phyloP scores from a whole-genome alignment of 2,329 filamentous ascomycete species.

The Trichoderma koningiopsis region DNA sequence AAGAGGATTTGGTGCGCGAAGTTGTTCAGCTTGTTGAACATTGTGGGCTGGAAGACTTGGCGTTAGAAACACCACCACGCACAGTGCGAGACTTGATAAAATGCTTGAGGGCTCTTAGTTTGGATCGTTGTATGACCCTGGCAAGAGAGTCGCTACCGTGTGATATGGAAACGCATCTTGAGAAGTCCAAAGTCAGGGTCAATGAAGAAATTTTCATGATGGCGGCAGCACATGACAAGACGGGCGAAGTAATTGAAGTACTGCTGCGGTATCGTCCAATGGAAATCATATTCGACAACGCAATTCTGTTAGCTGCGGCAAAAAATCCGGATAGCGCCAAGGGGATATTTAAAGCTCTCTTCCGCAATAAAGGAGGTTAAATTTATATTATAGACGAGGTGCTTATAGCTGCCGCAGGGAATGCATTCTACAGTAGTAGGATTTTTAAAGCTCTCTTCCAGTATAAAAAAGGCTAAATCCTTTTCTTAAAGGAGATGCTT shows the following conservation, averaged over 20 bases:
- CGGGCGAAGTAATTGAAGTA: not conserved
- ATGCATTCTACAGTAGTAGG: too few species aligned
- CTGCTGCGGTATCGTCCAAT: not conserved
- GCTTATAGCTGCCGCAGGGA: not conserved
- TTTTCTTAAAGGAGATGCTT: too few species aligned
- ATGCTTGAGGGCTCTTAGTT: not conserved
- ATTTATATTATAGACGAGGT: not conserved
- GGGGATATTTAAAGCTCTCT: not conserved
- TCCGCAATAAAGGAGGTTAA: rapidly evolving
- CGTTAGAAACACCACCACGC: rapidly evolving
- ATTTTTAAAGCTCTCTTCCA: too few species aligned
- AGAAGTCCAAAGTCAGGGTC: too few species aligned
- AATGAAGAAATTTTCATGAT: not conserved
- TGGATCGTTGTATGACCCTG: not conserved
- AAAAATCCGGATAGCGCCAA: not conserved
- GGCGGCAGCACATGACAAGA: not conserved
- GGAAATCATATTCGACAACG: not conserved
- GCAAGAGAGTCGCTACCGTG: not conserved
- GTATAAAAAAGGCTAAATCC: too few species aligned
- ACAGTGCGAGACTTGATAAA: not conserved
- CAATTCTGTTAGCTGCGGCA: not conserved
- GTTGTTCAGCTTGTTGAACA: not conserved
- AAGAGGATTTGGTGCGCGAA: not conserved
- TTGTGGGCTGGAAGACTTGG: not conserved
- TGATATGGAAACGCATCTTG: not conserved